Base-by-base conservation (phyloP, 192 early-diverging fungal species). In the Gryganskiella cystojenkinii region DNA sequence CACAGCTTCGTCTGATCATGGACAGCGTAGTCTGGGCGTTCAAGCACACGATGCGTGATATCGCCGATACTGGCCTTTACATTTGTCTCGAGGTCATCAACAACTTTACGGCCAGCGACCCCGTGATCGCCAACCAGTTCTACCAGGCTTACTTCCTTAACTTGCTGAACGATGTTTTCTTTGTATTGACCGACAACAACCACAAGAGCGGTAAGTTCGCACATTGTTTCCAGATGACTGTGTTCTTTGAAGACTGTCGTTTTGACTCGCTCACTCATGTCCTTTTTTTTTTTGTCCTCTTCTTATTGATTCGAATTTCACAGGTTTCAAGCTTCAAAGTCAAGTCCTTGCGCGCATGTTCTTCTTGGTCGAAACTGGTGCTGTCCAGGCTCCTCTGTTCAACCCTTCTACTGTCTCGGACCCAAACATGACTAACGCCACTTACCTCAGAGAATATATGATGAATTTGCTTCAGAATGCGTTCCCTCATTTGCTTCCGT, bases 31-130 rank as follows among this genome's bases (percentile, higher is more conserved):
- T 98, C 49, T 99, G 97, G 97, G 96, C 90, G 22, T 96, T 99
- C 85, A 99, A 99, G 84, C 98, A 99, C 81, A 96, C 96, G 6
- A 95, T 97, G 93, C 91, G 96, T 66, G 96, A 99, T 68, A 95
- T 99, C 81, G 92, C 95, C 46, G 97, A 99, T 60, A 80, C 91
- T 47, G 95, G 95, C 31, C 88, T 99, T 64, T 83, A 83, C 15
- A 98, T 98, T 51, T 91, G 92, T 52, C 83, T 90, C 20, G 96
- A 97, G 40, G 78, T 99, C 72, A 84, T 99, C 65, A 90, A 88
- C 67, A 96, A 98, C 84, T 93, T 99, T 67, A 81, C 87, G 24
- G 74, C 82, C 30, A 88, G 89, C 47, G 96, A 97, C 56, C 83
- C 88, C 17, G 66, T 75, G 10, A 87, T 95, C 49, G 88, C 93